Percentiles rank a stretch among this genome's conserved stretches.
phyloP scores from a whole-genome alignment of 2,329 filamentous ascomycete species.

The Torrubiella hemipterigena region DNA sequence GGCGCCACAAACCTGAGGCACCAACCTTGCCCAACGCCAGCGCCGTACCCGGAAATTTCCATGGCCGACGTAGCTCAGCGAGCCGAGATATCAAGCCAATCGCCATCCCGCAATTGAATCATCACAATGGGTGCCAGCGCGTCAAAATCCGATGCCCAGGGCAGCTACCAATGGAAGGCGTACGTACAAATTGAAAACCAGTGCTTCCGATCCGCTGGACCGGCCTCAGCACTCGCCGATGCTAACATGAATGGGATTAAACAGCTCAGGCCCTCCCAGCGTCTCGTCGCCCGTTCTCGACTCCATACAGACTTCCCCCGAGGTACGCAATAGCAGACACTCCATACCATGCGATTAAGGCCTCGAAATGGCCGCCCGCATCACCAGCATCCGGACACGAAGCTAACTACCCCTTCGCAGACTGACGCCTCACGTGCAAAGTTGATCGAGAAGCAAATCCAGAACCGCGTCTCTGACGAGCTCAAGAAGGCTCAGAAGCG shows the following conservation, averaged over 20 bases:
- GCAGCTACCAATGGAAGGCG: conserved; percentile 40
- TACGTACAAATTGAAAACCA: conserved; percentile 29
- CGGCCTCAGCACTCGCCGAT: conserved; percentile 5
- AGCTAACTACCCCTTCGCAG: conserved; percentile 32
- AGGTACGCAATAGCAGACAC: conserved; percentile 43
- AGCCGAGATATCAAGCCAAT: conserved; percentile 7
- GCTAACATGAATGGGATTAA: conserved; percentile 8
- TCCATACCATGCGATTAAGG: neutral
- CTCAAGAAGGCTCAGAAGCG: conserved; percentile 66
- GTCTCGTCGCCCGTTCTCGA: conserved; percentile 75
- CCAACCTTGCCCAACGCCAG: neutral
- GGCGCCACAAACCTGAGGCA: neutral
- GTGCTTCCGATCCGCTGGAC: neutral
- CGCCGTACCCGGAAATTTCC: neutral
- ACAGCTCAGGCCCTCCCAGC: conserved; percentile 33
- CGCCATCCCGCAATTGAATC: conserved; percentile 8
- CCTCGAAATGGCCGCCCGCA: neutral
- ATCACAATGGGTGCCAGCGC: conserved; percentile 43
- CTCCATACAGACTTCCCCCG: conserved; percentile 69
- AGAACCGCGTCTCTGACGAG: conserved; percentile 75
- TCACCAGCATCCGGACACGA: conserved; percentile 1
- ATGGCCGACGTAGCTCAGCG: too few relatives aligned
- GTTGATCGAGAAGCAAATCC: conserved; percentile 75
- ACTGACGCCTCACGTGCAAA: conserved; percentile 80
- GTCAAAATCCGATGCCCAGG: conserved; percentile 34